phyloP scores from a whole-genome alignment of 148 eudicot species.

The Rhododendron ferrugineum region DNA sequence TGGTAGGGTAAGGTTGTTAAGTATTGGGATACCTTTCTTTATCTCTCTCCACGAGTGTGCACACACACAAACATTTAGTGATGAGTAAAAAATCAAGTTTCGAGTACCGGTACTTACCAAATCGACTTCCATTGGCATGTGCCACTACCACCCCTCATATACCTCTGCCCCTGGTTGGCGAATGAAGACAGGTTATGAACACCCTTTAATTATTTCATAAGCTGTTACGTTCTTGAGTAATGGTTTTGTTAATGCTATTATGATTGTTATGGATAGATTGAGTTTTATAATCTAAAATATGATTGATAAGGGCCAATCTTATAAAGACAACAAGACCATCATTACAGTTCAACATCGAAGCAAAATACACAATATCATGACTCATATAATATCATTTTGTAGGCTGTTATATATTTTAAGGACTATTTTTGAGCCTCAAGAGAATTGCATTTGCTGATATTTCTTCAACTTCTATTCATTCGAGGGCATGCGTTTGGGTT shows the following conservation, averaged over 20 bases:
- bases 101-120: background rate
- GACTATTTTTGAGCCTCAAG: background rate
- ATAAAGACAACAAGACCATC: background rate
- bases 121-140: too few species aligned
- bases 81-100: background rate
- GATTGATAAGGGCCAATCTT: background rate
- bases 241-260: background rate
- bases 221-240: background rate
- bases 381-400: background rate
- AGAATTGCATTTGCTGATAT: background rate
- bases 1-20: background rate
- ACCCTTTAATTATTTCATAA: background rate
- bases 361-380: background rate
- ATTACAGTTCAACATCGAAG: background rate
- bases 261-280: background rate
- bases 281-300: background rate
- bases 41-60: background rate
- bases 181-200: background rate
- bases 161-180: too few species aligned
- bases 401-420: background rate
- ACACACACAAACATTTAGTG: background rate
- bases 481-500: background rate
- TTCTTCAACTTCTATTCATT: background rate
- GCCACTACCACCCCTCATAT: too few species aligned
- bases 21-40: background rate